A percentile compares a stretch with the other conserved stretches of the same genome.
phyloP scores from a whole-genome alignment of 371 early-diverging fungal species.

The Lichtheimia ramosa region DNA sequence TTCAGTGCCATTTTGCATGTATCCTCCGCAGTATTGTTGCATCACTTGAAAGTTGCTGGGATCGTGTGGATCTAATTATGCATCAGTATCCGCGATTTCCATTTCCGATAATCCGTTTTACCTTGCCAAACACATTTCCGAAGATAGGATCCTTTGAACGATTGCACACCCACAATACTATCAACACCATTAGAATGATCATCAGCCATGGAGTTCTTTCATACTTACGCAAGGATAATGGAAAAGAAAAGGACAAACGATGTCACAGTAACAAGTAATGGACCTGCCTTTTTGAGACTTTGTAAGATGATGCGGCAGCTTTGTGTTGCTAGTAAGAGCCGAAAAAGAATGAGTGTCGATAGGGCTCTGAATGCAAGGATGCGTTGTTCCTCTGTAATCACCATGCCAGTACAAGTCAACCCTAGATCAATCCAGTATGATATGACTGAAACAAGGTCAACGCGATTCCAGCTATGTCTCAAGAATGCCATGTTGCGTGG shows the following conservation, averaged over 20 bases:
- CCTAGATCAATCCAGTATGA: conserved; percentile 61
- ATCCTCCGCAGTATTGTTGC: conserved; percentile 54
- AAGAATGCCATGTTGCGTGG: conserved; percentile 44
- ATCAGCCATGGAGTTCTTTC: neutral
- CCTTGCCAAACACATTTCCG: conserved; percentile 60
- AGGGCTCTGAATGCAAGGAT: conserved; percentile 59
- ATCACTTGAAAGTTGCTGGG: conserved; percentile 20
- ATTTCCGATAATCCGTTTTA: conserved; percentile 9
- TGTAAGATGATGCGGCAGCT: conserved; percentile 60
- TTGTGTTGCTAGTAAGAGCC: conserved; percentile 59
- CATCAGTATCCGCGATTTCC: neutral
- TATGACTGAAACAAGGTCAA: conserved; percentile 60
- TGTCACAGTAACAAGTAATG: conserved; percentile 57
- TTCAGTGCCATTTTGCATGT: conserved; percentile 15
- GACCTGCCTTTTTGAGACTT: conserved; percentile 63
- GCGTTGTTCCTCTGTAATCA: conserved; percentile 33
- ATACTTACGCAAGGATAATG: conserved; percentile 57
- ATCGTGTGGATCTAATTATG: conserved; percentile 34
- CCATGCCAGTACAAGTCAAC: conserved; percentile 35
- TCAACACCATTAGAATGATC: neutral
- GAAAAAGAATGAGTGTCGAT: conserved; percentile 53
- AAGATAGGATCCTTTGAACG: conserved; percentile 64
- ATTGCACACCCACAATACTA: conserved; percentile 63
- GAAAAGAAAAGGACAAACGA: conserved; percentile 67
- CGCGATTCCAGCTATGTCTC: conserved; percentile 70